Base-by-base conservation (phyloP, 2,329 filamentous ascomycete genomes). In the Phialophora expanda region DNA sequence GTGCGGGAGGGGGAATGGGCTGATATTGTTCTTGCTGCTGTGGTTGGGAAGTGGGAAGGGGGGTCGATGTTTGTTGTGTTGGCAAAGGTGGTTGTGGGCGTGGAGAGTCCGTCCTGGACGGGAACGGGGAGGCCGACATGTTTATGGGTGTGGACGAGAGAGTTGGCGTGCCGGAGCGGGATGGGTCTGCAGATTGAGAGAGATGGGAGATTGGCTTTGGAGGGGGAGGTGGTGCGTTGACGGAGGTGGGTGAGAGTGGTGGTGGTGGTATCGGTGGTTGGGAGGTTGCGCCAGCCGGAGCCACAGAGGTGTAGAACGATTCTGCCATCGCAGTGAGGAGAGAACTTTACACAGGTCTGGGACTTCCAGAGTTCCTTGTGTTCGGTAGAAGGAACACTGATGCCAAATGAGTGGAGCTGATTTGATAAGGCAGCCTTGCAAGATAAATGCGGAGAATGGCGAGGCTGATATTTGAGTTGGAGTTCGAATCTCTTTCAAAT, bases 101-200 rank as follows among this genome's bases (percentile, higher is more conserved):
- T 3, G 66, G 68, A 20, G 68, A 70, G 56, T 70, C 64, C 14
- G 64, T 61, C 28, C 24, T 44, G 4, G 28, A 14, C 11, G 17
- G 28, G 82, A 77, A 2, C 87, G 87, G 11, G 6, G 58, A 20
- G 20, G 58, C 57, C 9, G 55, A 89, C n/a, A 57, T 50, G 12
- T 24, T 55, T 12, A 34, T 50, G 0, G 62, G 56, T 55, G 68
- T 62, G 3, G 65, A 57, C 1, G 64, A 61, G 24, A 62, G 32
- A 17, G 28, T 38, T 38, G 68, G 68, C 5, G 68, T 68, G 22
- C 50, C 66, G 38, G 64, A 61, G 20, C 64, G 61, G 46, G 64
- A 65, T 41, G 64, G 64, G 51, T 68, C 51, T 24, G 58, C 56
- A 41, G 50, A 66, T 32, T 66, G 66, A 20, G 46, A 41, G 58